These are phyloP conservation scores for Talaromyces adpressus DNA, from an alignment of 495 filamentous ascomycete species.

Conservation along the genomic window DNA sequence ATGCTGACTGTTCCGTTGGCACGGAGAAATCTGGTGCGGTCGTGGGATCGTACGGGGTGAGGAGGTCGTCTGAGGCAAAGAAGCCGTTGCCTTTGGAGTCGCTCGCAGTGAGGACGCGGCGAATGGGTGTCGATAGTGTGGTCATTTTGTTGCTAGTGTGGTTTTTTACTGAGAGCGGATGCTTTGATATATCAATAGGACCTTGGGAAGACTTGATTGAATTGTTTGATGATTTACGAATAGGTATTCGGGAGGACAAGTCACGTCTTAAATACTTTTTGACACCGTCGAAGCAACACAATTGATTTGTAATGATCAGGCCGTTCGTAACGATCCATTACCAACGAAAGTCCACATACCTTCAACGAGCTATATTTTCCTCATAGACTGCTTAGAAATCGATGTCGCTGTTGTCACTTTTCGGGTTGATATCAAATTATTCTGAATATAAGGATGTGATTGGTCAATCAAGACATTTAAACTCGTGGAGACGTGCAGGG, in stretches of 20 bases:
- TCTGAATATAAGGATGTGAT: not conserved
- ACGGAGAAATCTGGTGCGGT: slow-evolving; percentile 16
- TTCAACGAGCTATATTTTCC: not conserved
- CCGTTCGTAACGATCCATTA: not conserved
- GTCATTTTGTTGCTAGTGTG: not conserved
- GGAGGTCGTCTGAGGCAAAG: slow-evolving; percentile 17
- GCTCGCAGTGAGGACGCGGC: slow-evolving; percentile 16
- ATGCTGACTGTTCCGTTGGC: slow-evolving; percentile 14
- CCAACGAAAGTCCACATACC: not conserved
- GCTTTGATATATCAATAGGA: not conserved
- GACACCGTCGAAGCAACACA: not conserved
- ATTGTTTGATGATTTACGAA: not conserved
- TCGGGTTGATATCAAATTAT: not conserved
- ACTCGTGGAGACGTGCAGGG: not conserved
- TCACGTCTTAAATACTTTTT: not conserved
- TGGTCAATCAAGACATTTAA: not conserved
- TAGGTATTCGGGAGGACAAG: not conserved
- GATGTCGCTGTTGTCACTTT: not conserved
- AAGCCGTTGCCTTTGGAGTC: slow-evolving; percentile 16
- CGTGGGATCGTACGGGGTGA: slow-evolving; percentile 19
- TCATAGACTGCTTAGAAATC: not conserved
- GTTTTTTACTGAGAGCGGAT: too few species aligned
- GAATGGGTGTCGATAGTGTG: slow-evolving; percentile 12
- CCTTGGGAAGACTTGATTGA: not conserved
- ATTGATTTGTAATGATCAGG: not conserved